phyloP scores from a whole-genome alignment of 768 basidiomycete species.

The Leccinum boreale region DNA sequence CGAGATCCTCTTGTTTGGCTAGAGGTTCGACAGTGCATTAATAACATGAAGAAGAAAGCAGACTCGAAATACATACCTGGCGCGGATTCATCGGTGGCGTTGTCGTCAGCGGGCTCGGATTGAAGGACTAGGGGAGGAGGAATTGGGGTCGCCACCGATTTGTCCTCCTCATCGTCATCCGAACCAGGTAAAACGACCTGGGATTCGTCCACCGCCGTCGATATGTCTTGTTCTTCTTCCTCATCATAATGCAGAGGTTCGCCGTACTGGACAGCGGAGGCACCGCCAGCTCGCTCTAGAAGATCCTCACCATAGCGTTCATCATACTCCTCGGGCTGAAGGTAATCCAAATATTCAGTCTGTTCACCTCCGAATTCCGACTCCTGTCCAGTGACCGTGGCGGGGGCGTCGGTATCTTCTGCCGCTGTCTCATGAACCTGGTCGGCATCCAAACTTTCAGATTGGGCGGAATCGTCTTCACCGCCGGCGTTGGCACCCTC shows the following conservation, averaged over 20 bases:
- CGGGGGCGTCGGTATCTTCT: slow-evolving; percentile 23
- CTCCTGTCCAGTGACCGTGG: slow-evolving; percentile 5
- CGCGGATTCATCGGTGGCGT: background rate
- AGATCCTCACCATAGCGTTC: slow-evolving; percentile 35
- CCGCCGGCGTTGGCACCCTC: slow-evolving; percentile 13
- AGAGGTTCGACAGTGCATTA: background rate
- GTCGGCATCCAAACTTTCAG: slow-evolving; percentile 28
- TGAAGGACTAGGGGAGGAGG: slow-evolving; percentile 7
- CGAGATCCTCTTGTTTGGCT: slow-evolving; percentile 9
- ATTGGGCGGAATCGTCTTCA: slow-evolving; percentile 16
- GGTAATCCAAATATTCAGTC: slow-evolving; percentile 32
- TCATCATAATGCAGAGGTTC: slow-evolving; percentile 23
- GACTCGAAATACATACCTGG: slow-evolving; percentile 8
- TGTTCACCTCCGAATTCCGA: slow-evolving; percentile 30
- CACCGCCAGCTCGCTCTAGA: slow-evolving; percentile 26
- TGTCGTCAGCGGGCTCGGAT: background rate
- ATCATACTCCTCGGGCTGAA: slow-evolving; percentile 34
- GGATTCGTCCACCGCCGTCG: slow-evolving; percentile 18
- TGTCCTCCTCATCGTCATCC: slow-evolving; percentile 15
- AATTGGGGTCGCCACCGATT: slow-evolving; percentile 14
- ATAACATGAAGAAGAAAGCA: background rate
- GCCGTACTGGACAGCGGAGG: slow-evolving; percentile 11
- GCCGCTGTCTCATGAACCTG: slow-evolving; percentile 21
- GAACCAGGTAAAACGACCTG: slow-evolving; percentile 6
- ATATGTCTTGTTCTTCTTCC: slow-evolving; percentile 21